Evolutionary conservation across 768 basidiomycete species (phyloP), one percentile per base, ranked within the genome.

Genomic region (Calocybe gangraenosa): DNA sequence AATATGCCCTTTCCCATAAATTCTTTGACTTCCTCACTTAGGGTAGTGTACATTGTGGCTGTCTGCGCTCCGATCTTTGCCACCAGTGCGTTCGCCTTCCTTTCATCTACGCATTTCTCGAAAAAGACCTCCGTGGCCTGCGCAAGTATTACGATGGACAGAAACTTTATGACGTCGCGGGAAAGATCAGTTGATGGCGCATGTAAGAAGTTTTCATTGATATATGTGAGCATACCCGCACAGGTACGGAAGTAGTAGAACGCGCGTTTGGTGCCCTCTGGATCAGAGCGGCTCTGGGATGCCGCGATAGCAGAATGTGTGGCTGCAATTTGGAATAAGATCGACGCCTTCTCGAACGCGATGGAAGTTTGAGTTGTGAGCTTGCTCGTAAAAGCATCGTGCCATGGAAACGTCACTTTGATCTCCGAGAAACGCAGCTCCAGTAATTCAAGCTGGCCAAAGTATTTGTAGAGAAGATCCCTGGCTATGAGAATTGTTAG

Each of bases 121-220:
- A 91, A 84, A 62, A 97, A 96, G 30, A 98, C 87, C 62, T 98
- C 95, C 0, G 90, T 92, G 0, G 94, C 93, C 65, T 98, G 95
- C 0, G 91, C 92, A 13, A 91, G 72, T 60, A 93, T 92, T 54
- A 95, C 49, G n/a, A 80, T 79, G 1, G 92, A 82, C 31, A 96
- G 73, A 54, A 95, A 90, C 64, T 95, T 94, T 73, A 99, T 78
- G 44, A 98, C 91, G 48, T 98, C 95, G 15, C 92, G 77, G 57
- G 85, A 87, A 36, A 98, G 79, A 67, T 98, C 96, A 1, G 91
- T 96, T 17, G 89, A 92, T 0, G 96, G 96, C 0, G 95, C 96
- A 57, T 99, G 96, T 0, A 99, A 71, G 64, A 99, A 99, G 76
- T 99, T 97, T 65, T 99, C 96, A 69, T 98, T 97, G 72, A 99